A percentile compares a stretch with the other conserved stretches of the same genome.
These are phyloP conservation scores for Chenopodium formosanum DNA, from an alignment of 148 eudicot species.

Conservation along the genomic window DNA sequence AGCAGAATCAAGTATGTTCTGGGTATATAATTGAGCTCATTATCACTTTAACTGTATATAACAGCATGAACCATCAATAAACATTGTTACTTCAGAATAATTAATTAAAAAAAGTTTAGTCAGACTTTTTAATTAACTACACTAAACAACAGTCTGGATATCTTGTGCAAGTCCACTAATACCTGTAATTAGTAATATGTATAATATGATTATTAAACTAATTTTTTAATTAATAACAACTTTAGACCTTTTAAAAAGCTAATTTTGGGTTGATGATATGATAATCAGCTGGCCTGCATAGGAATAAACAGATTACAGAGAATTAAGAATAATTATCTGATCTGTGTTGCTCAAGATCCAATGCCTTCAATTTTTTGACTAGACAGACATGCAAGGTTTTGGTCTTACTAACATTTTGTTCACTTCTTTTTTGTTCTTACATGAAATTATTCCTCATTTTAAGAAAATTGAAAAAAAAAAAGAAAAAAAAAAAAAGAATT, in stretches of 20 bases:
- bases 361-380: conserved; percentile 21
- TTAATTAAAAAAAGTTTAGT: not conserved
- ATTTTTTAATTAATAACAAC: not conserved
- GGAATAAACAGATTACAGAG: conserved; percentile 11
- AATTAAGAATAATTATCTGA: not conserved
- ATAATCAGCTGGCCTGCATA: conserved; percentile 6
- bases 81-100: not conserved
- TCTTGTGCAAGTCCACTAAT: not conserved
- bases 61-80: not conserved
- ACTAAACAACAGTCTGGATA: not conserved
- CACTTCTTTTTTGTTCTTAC: conserved; percentile 9
- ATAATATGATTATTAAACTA: not conserved
- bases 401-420: conserved; percentile 15
- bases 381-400: conserved; percentile 25
- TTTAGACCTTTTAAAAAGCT: conserved; percentile 14
- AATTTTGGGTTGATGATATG: conserved; percentile 18
- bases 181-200: not conserved
- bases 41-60: not conserved
- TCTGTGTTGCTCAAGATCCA: conserved; percentile 26
- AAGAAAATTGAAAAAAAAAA: not conserved
- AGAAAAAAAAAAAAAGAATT: not conserved
- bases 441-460: not conserved
- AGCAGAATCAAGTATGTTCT: not conserved
- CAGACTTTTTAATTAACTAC: not conserved
- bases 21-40: not conserved